Percentiles rank a stretch among this genome's conserved stretches.
These are phyloP conservation scores for Aspergillus sp. DNA, from an alignment of 2,329 filamentous ascomycete species.

Conservation along the genomic window DNA sequence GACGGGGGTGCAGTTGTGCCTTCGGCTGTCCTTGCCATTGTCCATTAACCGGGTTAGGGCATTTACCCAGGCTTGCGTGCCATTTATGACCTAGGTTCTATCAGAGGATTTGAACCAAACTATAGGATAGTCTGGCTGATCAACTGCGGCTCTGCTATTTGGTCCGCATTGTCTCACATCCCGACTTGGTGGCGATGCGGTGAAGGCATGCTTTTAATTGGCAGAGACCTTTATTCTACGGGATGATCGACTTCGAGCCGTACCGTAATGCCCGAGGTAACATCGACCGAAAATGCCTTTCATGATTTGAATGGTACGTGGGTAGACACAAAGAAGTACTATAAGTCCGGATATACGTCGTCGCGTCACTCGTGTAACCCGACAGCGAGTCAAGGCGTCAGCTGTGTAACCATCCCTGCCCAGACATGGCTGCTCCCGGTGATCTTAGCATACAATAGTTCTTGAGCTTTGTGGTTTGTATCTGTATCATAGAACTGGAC, in stretches of 20 bases:
- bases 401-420: background rate
- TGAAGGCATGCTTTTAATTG: no score
- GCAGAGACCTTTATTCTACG: background rate
- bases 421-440: background rate
- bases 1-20: background rate
- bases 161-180: background rate
- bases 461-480: background rate
- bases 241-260: background rate
- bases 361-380: background rate
- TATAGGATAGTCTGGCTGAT: background rate
- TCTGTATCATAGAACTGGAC: background rate
- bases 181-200: no score
- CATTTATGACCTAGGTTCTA: background rate
- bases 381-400: background rate
- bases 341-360: background rate
- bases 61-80: background rate
- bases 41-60: background rate
- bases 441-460: background rate
- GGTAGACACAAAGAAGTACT: background rate
- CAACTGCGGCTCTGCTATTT: background rate
- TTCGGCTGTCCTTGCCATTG: background rate
- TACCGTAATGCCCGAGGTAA: background rate
- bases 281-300: background rate
- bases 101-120: background rate
- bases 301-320: background rate